Evolutionary conservation across 495 filamentous ascomycete genomes (phyloP), one percentile per base, ranked within the genome.

Genomic region (Opeltia flavorubescens): DNA sequence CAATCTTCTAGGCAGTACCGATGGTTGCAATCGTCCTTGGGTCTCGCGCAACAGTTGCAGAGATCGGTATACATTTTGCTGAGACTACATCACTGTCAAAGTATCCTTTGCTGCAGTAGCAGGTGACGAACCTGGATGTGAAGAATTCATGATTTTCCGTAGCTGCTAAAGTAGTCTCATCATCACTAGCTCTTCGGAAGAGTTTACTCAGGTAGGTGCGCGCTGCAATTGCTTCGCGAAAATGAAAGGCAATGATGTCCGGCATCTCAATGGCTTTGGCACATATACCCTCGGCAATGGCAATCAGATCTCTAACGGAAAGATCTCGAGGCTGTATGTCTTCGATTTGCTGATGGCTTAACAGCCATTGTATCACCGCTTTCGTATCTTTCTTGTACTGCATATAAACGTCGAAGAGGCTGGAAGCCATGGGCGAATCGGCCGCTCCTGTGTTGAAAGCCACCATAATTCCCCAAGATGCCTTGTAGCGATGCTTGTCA

Each of bases 371-470:
- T 28, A 57, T 34, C 5, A 59, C 50, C 13, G 56, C 54, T 17
- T 43, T 46, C 7, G 56, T 59, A 49, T 54, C 51, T 43, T 57
- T 45, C 44, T 59, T 59, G 51, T 59, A 59, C n/a, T 52, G 51
- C 5, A 57, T 36, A 27, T 57, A 57, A 2, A 42, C 17, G 25
- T 47, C 41, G 18, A 52, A 45, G 11, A 55, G 46, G n/a, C 38
- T 24, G 1, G 53, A 46, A 44, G 54, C 45, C 8, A 58, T 20
- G 18, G n/a, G n/a, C n/a, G n/a, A n/a, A n/a, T n/a, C n/a, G n/a
- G n/a, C n/a, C n/a, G n/a, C n/a, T n/a, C n/a, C n/a, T n/a, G n/a
- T n/a, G n/a, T n/a, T n/a, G n/a, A n/a, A n/a, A n/a, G n/a, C n/a
- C n/a, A n/a, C n/a, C n/a, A n/a, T n/a, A n/a, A n/a, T n/a, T n/a